Conservation (phyloP, 805 yeast genomes). For the Candida gorgasii region DNA sequence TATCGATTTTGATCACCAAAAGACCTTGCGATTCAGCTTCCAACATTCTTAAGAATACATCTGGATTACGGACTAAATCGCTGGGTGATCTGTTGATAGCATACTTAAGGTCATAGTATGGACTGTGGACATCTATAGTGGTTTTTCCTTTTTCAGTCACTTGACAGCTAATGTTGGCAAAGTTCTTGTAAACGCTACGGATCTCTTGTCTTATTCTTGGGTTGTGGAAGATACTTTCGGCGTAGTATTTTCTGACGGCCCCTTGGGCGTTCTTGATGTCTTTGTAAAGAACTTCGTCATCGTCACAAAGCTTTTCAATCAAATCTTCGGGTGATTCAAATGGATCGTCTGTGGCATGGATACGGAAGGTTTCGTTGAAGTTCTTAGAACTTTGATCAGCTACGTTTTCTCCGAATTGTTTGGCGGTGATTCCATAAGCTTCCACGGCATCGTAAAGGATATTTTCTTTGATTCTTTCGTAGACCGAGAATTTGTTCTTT, state of each 20-base stretch:
- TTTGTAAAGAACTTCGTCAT: slow-evolving; percentile 52
- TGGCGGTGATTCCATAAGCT: slow-evolving; percentile 76
- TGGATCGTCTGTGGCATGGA: slow-evolving; percentile 73
- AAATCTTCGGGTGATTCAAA: slow-evolving; percentile 60
- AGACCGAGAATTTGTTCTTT: slow-evolving; percentile 60
- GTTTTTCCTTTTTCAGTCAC: slow-evolving; percentile 73
- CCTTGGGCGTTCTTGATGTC: slow-evolving; percentile 63
- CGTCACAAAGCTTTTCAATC: slow-evolving; percentile 47
- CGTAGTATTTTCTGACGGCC: slow-evolving; percentile 72
- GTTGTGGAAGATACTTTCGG: slow-evolving; percentile 78
- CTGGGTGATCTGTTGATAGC: slow-evolving; percentile 77
- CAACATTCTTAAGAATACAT: slow-evolving; percentile 81
- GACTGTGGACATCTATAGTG: slow-evolving; percentile 75
- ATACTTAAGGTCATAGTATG: slow-evolving; percentile 88
- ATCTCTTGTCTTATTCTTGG: slow-evolving; percentile 75
- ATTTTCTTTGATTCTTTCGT: slow-evolving; percentile 67
- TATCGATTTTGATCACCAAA: slow-evolving; percentile 60
- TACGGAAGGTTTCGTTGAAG: slow-evolving; percentile 48
- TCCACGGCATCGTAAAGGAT: slow-evolving; percentile 63
- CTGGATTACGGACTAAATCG: slow-evolving; percentile 77
- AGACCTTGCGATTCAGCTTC: slow-evolving; percentile 86
- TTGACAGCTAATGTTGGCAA: slow-evolving; percentile 68
- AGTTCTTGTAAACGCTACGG: slow-evolving; percentile 60
- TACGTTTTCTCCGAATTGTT: slow-evolving; percentile 80
- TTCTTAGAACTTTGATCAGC: slow-evolving; percentile 54